Evolutionary conservation across 352 stramenopile species (phyloP), one percentile per base, ranked within the genome.

Genomic region (Pythium scleroteichum): DNA sequence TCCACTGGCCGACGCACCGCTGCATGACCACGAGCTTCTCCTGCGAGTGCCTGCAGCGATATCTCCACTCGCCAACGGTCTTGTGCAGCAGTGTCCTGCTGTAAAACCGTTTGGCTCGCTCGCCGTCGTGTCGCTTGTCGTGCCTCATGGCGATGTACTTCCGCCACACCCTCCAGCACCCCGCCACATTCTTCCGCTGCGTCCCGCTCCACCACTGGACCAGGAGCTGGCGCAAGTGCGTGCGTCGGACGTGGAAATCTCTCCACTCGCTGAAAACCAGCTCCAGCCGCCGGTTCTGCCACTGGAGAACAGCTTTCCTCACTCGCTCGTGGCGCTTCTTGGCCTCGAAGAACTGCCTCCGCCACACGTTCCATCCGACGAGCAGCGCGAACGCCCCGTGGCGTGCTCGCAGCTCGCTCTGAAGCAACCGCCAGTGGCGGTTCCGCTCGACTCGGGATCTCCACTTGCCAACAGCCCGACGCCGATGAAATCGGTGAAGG

Each of bases 101-200:
- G 9, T 26, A 52, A n/a, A 56, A 42, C 23, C 35, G 52, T 16
- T 19, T n/a, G 1, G 59, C 52, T 17, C 55, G 17, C 7, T 22
- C 14, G 20, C 46, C 7, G 0, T 16, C 6, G 4, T 17, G 3
- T 19, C n/a, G 19, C 8, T n/a, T 42, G 2, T 57, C 45, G 17
- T 57, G 52, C 10, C 49, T 38, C 4, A 39, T 9, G 1, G 23
- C n/a, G 32, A 62, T 16, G 17, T 48, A 67, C 10, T 1, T 8
- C 14, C 12, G 45, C 59, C 59, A 67, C 1, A 26, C 51, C n/a
- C 19, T 46, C 59, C 59, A 67, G 39, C 33, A 62, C 1, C n/a
- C 22, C 4, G 5, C 4, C 0, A 55, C 22, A 16, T 29, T 54
- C 26, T 50, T 62, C 7, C 13, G 38, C 0, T 27, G 35, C 7